Evolutionary conservation across 306 rosid genomes (phyloP).

Genomic region (Benincasa hispida): DNA sequence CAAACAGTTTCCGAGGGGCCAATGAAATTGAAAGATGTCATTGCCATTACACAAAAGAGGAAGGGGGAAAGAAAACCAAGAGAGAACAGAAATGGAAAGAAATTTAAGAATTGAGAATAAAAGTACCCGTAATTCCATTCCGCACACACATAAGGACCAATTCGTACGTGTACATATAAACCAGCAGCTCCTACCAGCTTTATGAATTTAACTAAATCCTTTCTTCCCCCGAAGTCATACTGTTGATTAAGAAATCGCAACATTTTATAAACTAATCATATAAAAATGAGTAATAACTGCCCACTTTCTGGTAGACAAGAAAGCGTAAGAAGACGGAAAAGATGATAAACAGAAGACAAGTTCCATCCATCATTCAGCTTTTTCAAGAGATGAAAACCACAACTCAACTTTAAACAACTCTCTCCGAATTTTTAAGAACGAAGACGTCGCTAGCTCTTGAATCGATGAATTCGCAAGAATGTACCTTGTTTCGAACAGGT

Average conservation of each 20-base stretch:
- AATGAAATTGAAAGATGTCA: neutral
- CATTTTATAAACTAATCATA: neutral
- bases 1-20: neutral
- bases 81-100: neutral
- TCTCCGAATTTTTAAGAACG: neutral
- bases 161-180: constrained; percentile 71
- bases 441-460: neutral
- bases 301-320: neutral
- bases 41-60: neutral
- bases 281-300: neutral
- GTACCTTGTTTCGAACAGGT: constrained; percentile 68
- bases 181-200: constrained; percentile 76
- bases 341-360: neutral
- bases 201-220: constrained; percentile 64
- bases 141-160: constrained; percentile 93
- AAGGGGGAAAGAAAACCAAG: neutral
- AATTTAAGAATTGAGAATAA: neutral
- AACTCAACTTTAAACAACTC: neutral
- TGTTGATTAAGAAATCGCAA: constrained; percentile 15
- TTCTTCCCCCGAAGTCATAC: constrained; percentile 68
- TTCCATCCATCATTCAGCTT: neutral
- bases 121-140: constrained; percentile 96
- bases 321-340: constrained; percentile 1
- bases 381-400: neutral
- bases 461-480: neutral